Percentiles rank a stretch among this genome's conserved stretches.
Conservation (phyloP, 768 basidiomycete species). For the Tephrocybe sp. region DNA sequence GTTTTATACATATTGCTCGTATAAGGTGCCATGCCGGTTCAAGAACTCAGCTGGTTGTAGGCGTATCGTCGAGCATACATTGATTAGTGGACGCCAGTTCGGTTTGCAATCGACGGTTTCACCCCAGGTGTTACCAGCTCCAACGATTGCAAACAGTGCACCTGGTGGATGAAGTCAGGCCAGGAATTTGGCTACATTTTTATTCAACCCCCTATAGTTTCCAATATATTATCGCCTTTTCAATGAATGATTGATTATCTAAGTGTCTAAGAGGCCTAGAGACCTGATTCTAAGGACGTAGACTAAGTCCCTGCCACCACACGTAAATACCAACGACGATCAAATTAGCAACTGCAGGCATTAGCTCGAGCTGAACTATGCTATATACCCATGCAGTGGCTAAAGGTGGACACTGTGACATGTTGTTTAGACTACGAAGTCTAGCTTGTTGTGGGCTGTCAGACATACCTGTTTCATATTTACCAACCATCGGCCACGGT, state of each 20-base stretch:
- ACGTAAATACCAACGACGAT: conserved; percentile 50
- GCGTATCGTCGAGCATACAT: conserved; percentile 82
- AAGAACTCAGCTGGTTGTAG: conserved; percentile 55
- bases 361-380: conserved; percentile 66
- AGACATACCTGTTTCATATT: conserved; percentile 70
- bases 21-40: conserved; percentile 72
- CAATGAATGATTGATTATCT: background rate
- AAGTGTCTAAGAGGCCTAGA: background rate
- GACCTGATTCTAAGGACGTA: conserved; percentile 25
- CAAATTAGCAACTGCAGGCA: conserved; percentile 57
- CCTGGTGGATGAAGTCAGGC: background rate
- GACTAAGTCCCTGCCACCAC: conserved; percentile 59
- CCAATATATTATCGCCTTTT: background rate
- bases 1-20: conserved; percentile 50
- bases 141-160: background rate
- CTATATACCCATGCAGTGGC: conserved; percentile 79
- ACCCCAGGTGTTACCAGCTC: background rate
- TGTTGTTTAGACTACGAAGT: background rate
- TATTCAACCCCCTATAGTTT: background rate
- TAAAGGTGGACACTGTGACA: conserved; percentile 65
- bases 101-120: background rate
- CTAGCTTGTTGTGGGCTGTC: background rate
- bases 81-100: conserved; percentile 14
- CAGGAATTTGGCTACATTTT: conserved; percentile 6
- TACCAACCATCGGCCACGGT: conserved; percentile 62